These are phyloP conservation scores for Nothophaeocryptopus gaeumannii DNA, from an alignment of 2,329 filamentous ascomycete species.

Conservation along the genomic window DNA sequence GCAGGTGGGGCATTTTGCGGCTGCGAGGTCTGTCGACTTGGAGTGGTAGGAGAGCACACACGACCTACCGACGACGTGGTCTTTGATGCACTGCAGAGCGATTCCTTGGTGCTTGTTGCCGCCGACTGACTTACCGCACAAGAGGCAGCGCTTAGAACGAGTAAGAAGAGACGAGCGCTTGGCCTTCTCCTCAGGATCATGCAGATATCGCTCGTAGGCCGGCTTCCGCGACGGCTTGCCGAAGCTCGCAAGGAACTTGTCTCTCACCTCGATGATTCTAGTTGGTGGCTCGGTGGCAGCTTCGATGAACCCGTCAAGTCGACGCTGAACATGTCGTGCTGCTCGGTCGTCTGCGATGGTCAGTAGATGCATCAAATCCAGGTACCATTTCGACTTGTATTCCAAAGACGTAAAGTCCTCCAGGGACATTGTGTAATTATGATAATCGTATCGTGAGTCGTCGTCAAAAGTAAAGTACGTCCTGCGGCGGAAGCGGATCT, in stretches of 20 bases:
- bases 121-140: background rate
- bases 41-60: constrained; percentile 3
- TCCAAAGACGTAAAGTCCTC: constrained; percentile 9
- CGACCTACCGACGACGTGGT: constrained; percentile 2
- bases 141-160: background rate
- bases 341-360: constrained; percentile 11
- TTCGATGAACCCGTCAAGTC: background rate
- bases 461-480: constrained; percentile 4
- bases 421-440: constrained; percentile 6
- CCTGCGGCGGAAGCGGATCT: constrained; percentile 7
- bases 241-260: constrained; percentile 12
- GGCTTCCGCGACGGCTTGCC: background rate
- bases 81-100: constrained; percentile 2
- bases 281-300: background rate
- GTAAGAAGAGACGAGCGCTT: background rate
- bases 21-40: background rate
- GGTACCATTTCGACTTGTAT: constrained; percentile 8
- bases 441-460: constrained; percentile 1
- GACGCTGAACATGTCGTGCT: constrained; percentile 9
- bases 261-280: constrained; percentile 1
- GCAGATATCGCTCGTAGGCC: background rate
- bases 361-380: constrained; percentile 15
- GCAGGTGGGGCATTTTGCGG: constrained; percentile 4
- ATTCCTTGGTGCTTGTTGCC: background rate
- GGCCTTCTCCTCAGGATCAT: background rate